phyloP scores from a whole-genome alignment of 306 rosid species.

The Pterocarpus santalinus region DNA sequence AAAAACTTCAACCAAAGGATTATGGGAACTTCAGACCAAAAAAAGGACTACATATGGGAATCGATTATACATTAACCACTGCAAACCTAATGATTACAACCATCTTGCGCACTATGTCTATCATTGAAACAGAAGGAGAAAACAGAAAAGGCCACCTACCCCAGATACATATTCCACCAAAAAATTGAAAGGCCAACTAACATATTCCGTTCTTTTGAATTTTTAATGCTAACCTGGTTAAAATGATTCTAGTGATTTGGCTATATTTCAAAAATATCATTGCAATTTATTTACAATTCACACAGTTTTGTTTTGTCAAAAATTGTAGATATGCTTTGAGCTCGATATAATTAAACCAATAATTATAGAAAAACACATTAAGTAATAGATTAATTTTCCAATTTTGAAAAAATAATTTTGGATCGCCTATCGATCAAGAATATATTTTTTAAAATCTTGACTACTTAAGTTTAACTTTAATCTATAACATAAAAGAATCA shows the following conservation, averaged over 20 bases:
- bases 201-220: constrained; percentile 30
- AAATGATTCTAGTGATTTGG: not conserved
- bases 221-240: not conserved
- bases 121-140: constrained; percentile 41
- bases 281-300: no score
- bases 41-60: not conserved
- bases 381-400: no score
- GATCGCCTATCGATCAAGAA: no score
- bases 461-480: no score
- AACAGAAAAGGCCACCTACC: constrained; percentile 32
- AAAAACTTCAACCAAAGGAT: not conserved
- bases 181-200: constrained; percentile 47
- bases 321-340: no score
- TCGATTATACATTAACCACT: not conserved
- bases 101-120: constrained; percentile 27
- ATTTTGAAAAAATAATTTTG: no score
- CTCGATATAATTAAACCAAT: no score
- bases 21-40: not conserved
- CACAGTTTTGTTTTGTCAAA: no score
- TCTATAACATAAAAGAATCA: no score
- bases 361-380: no score
- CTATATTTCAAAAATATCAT: not conserved
- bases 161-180: constrained; percentile 36
- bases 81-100: constrained; percentile 44
- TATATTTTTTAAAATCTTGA: no score